phyloP scores from a whole-genome alignment of 2,329 filamentous ascomycete species.

The Phyllosticta ampelicida region DNA sequence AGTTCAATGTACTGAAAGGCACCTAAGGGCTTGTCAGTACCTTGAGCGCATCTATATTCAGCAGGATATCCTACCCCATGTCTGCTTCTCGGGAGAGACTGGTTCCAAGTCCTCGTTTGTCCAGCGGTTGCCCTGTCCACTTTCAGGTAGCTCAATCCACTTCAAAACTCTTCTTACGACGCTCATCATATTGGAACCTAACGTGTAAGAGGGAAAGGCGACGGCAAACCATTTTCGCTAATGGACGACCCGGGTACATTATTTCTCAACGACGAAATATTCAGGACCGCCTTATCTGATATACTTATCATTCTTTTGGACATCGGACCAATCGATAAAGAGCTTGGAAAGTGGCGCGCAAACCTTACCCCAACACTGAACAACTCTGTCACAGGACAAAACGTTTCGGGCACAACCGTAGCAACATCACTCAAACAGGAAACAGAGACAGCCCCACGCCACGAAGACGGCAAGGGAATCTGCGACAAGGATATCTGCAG shows the following conservation, averaged over 20 bases:
- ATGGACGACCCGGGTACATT: neutral
- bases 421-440: neutral
- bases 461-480: neutral
- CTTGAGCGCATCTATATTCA: slow-evolving; percentile 10
- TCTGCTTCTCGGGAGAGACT: neutral
- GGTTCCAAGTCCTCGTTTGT: neutral
- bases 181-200: neutral
- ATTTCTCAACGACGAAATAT: neutral
- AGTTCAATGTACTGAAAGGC: neutral
- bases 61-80: neutral
- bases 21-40: neutral
- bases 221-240: neutral
- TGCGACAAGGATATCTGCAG: neutral
- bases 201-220: neutral
- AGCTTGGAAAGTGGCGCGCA: neutral
- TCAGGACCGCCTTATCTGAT: neutral
- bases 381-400: neutral
- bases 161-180: neutral
- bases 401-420: neutral
- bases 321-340: neutral
- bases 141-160: neutral
- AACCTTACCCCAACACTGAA: neutral
- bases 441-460: neutral
- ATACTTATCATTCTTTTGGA: neutral
- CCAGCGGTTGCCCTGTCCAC: neutral